Conservation (phyloP, 352 stramenopile species). For the Pythium insidiosum region DNA sequence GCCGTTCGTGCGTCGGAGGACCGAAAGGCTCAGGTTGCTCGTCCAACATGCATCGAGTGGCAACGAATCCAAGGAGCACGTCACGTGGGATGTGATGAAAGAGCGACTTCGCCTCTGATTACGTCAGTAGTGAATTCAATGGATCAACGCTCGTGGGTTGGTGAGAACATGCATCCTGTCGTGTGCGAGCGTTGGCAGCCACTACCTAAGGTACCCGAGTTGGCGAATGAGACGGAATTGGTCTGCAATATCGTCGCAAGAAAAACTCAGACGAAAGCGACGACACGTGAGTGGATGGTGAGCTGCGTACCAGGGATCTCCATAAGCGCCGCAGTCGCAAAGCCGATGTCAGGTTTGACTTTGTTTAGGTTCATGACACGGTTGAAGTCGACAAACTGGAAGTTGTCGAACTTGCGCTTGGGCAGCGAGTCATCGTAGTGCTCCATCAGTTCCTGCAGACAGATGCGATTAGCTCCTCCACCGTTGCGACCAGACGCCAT, state of each 20-base stretch:
- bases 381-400: conserved; percentile 70
- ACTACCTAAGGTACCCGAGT: conserved; percentile 25
- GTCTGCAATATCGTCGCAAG: conserved; percentile 12
- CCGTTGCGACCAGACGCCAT: too few species aligned
- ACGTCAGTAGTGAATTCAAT: too few species aligned
- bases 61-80: too few species aligned
- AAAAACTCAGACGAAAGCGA: neutral
- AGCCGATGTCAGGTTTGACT: conserved; percentile 43
- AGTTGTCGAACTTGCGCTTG: conserved; percentile 62
- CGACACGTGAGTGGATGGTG: neutral
- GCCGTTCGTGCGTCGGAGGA: too few species aligned
- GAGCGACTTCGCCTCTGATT: too few species aligned
- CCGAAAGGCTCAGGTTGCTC: too few species aligned
- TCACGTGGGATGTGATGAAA: too few species aligned
- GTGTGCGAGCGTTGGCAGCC: too few species aligned
- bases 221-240: conserved; percentile 45
- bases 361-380: conserved; percentile 38
- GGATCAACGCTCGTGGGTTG: too few species aligned
- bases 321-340: conserved; percentile 58
- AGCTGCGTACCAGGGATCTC: conserved; percentile 48
- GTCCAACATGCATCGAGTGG: too few species aligned
- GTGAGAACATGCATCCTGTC: too few species aligned
- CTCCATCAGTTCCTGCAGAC: conserved; percentile 43
- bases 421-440: conserved; percentile 53
- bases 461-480: too few species aligned